Conservation (phyloP, 2,329 filamentous ascomycete genomes). For the Trichophyton verrucosum region DNA sequence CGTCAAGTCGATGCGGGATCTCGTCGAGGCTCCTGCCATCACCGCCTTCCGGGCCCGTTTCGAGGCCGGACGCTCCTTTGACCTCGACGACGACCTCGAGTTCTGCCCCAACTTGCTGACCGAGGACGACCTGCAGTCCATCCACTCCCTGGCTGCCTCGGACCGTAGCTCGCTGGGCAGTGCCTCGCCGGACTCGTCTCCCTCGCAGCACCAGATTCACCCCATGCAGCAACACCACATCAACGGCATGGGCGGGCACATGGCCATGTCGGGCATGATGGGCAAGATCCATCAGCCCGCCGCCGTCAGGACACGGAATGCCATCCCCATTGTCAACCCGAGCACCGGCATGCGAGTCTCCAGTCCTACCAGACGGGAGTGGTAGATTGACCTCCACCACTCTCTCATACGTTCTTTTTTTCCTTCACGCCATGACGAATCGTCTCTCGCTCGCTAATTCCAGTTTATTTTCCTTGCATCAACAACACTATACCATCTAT, state of each 20-base stretch:
- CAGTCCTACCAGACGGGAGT: constrained; percentile 56
- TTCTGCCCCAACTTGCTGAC: constrained; percentile 89
- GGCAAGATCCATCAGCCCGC: constrained; percentile 78
- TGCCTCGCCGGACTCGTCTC: constrained; percentile 83
- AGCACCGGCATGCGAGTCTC: constrained; percentile 77
- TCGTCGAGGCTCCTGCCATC: constrained; percentile 64
- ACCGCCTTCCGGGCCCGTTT: constrained; percentile 74
- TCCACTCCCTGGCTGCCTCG: constrained; percentile 66
- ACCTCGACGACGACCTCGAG: constrained; percentile 89
- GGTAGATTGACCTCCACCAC: background rate
- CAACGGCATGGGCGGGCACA: constrained; percentile 48
- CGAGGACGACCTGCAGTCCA: constrained; percentile 85
- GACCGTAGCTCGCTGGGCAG: constrained; percentile 92
- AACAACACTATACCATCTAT: constrained; percentile 6
- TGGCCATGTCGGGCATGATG: constrained; percentile 25
- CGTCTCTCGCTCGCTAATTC: background rate
- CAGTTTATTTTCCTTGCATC: background rate
- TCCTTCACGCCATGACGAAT: background rate
- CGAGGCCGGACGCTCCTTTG: constrained; percentile 84
- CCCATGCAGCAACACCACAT: constrained; percentile 57
- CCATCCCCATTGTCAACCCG: constrained; percentile 96
- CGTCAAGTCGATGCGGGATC: constrained; percentile 74
- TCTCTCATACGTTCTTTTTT: background rate
- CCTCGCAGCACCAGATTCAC: constrained; percentile 69
- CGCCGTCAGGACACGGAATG: constrained; percentile 79